These are phyloP conservation scores for Alternaria brassicae DNA, from an alignment of 2,329 filamentous ascomycete genomes.

Conservation along the genomic window DNA sequence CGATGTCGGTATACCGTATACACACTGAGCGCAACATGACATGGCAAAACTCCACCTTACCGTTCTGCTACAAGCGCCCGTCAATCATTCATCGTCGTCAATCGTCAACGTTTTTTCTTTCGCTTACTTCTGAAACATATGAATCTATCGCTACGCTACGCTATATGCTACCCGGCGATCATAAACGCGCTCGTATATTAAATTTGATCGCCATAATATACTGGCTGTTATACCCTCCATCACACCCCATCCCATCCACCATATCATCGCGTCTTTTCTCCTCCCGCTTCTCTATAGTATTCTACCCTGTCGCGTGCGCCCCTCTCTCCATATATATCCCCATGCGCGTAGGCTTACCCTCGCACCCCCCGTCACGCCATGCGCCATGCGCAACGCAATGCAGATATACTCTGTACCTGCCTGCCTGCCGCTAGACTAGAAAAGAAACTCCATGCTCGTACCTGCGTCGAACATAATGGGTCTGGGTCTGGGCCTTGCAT, in stretches of 20 bases:
- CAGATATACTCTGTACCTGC: too few relatives aligned
- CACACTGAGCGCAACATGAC: not conserved
- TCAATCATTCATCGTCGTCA: too few relatives aligned
- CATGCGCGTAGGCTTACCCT: too few relatives aligned
- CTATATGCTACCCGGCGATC: conserved; percentile 1
- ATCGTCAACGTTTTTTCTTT: too few relatives aligned
- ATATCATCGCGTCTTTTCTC: too few relatives aligned
- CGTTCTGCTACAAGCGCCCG: not conserved
- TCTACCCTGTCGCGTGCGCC: not conserved
- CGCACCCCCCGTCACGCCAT: not conserved
- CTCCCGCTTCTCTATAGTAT: too few relatives aligned
- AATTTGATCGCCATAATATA: not conserved
- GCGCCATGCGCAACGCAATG: too few relatives aligned
- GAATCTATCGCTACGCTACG: not conserved
- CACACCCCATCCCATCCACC: not conserved
- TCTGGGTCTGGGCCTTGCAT: too few relatives aligned
- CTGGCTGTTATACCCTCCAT: not conserved
- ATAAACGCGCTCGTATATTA: not conserved
- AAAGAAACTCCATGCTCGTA: not conserved
- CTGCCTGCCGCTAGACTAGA: not conserved
- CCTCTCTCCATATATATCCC: not conserved
- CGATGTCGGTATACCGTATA: too few relatives aligned
- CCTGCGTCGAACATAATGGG: not conserved
- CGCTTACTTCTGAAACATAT: not conserved
- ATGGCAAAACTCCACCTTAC: too few relatives aligned